Evolutionary conservation across 2,329 filamentous ascomycete genomes (phyloP).

Genomic region (Penicillium sp.): DNA sequence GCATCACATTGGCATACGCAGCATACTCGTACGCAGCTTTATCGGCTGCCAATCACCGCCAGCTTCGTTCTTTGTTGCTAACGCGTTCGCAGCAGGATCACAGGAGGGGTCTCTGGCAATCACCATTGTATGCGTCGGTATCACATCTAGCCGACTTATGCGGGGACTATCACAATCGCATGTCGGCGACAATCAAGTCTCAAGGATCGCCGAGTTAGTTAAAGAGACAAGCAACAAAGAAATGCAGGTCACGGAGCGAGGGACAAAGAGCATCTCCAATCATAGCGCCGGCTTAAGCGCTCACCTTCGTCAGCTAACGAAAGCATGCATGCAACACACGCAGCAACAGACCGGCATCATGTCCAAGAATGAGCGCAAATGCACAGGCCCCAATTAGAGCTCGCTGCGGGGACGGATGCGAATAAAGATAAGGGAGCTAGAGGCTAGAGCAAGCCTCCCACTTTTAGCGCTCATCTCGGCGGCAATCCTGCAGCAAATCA

Average conservation of each 20-base stretch:
- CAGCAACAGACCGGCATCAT: not conserved
- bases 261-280: not conserved
- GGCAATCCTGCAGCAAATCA: slow-evolving; percentile 13
- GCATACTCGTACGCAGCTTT: not conserved
- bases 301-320: not conserved
- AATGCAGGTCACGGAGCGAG: not conserved
- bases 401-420: not conserved
- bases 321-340: not conserved
- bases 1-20: not conserved
- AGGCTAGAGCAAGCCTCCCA: not conserved
- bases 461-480: slow-evolving; percentile 10
- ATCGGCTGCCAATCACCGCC: not conserved
- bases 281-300: not conserved
- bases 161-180: not conserved
- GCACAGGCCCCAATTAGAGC: not conserved
- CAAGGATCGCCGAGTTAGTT: not conserved
- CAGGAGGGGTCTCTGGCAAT: not conserved
- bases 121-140: not conserved
- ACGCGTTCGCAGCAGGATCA: not conserved
- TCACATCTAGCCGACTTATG: not conserved
- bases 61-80: not conserved
- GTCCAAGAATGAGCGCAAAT: not conserved
- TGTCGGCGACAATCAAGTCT: not conserved
- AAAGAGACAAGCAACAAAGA: not conserved
- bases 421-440: not conserved